Conservation (phyloP, 495 filamentous ascomycete species). For the Sordaria brevicollis region DNA sequence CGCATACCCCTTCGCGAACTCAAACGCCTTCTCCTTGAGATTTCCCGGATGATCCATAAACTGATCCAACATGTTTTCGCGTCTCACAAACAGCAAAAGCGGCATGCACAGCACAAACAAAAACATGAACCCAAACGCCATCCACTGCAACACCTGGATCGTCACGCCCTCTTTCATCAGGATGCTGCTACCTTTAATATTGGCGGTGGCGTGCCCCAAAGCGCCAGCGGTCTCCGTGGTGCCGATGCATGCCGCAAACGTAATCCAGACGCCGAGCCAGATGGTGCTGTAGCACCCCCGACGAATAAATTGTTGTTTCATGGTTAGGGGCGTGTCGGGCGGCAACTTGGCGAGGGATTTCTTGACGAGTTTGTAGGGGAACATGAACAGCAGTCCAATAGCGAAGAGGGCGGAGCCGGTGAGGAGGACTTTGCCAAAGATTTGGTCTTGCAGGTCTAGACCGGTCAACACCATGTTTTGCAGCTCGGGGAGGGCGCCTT, state of each 20-base stretch:
- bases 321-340: conserved; percentile 2
- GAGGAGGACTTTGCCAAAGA: conserved; percentile 15
- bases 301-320: neutral
- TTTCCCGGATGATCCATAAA: neutral
- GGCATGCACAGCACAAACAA: conserved; percentile 16
- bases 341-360: neutral
- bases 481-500: conserved; percentile 1
- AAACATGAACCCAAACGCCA: conserved; percentile 19
- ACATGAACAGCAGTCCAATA: conserved; percentile 22
- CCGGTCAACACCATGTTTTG: conserved; percentile 14
- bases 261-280: neutral
- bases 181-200: conserved; percentile 5
- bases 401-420: conserved; percentile 13
- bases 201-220: conserved; percentile 8
- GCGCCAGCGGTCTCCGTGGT: conserved; percentile 14
- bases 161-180: conserved; percentile 14
- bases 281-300: neutral
- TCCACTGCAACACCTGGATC: conserved; percentile 26
- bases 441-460: conserved; percentile 13
- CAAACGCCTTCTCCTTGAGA: neutral
- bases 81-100: conserved; percentile 1
- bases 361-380: conserved; percentile 8
- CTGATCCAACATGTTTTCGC: neutral
- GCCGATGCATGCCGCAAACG: conserved; percentile 16
- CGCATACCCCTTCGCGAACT: neutral